These are phyloP conservation scores for Xylaria grammica DNA, from an alignment of 495 filamentous ascomycete genomes.

Conservation along the genomic window DNA sequence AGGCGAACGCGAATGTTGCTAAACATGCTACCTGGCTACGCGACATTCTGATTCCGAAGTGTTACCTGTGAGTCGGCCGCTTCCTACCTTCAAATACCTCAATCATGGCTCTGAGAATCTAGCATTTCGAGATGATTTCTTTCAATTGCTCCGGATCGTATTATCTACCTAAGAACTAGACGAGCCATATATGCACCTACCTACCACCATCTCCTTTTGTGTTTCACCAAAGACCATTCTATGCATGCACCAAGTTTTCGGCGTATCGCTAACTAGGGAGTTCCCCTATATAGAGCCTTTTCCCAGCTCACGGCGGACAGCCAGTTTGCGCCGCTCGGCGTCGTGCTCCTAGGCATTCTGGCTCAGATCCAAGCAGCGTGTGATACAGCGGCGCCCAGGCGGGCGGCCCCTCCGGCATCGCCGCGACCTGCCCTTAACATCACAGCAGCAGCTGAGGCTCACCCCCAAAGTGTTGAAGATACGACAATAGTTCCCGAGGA, in stretches of 20 bases:
- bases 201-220: not conserved
- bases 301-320: slow-evolving; percentile 71
- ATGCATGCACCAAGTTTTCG: not conserved
- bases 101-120: not conserved
- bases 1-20: slow-evolving; percentile 6
- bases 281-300: slow-evolving; percentile 58
- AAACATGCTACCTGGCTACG: slow-evolving; percentile 42
- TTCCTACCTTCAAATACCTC: not conserved
- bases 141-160: not conserved
- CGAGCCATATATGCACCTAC: not conserved
- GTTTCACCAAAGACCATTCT: not conserved
- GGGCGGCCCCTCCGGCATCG: not conserved
- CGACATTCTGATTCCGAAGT: slow-evolving; percentile 36
- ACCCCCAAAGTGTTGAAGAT: not conserved
- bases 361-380: slow-evolving; percentile 62
- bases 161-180: not conserved
- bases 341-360: slow-evolving; percentile 70
- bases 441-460: not conserved
- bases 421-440: not conserved
- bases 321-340: slow-evolving; percentile 80
- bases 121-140: not conserved
- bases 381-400: slow-evolving; percentile 7
- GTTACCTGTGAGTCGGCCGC: slow-evolving; percentile 34
- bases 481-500: not conserved
- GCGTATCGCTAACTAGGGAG: not conserved